Percentiles rank a stretch among this genome's conserved stretches.
Evolutionary conservation across 345 rosid species (phyloP).

Genomic region (Camelina hispida): DNA sequence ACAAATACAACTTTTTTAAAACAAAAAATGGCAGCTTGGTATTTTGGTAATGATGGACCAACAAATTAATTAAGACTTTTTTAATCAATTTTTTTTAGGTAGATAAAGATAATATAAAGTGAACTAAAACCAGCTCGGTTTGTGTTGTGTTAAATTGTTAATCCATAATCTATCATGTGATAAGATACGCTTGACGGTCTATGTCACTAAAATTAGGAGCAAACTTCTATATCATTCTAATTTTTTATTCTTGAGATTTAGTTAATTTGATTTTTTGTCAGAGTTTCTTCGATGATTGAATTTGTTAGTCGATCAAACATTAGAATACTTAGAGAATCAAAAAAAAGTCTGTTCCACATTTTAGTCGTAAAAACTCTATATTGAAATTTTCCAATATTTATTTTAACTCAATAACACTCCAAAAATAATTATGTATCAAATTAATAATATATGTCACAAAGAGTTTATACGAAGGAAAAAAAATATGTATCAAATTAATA

Average conservation of each 20-base stretch:
- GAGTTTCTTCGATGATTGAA: too few relatives aligned
- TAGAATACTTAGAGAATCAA: too few relatives aligned
- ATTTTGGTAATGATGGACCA: constrained; percentile 28
- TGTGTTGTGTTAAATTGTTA: constrained; percentile 14
- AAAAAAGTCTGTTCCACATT: too few relatives aligned
- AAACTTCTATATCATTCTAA: background rate
- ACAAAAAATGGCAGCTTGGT: constrained; percentile 24
- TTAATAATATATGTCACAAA: too few relatives aligned
- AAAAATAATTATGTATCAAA: too few relatives aligned
- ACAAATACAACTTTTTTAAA: background rate
- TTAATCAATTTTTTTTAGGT: background rate
- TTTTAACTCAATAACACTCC: too few relatives aligned
- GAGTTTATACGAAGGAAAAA: too few relatives aligned
- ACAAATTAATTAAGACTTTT: constrained; percentile 2
- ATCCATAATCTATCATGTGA: constrained; percentile 29
- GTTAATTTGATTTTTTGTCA: too few relatives aligned
- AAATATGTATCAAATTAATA: too few relatives aligned
- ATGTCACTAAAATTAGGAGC: constrained; percentile 28
- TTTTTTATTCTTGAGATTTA: background rate
- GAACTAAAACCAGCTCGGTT: constrained; percentile 30
- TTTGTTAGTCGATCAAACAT: too few relatives aligned
- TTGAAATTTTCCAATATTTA: too few relatives aligned
- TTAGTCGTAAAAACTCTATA: too few relatives aligned
- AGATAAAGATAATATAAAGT: background rate
- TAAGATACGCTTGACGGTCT: constrained; percentile 34